Base-by-base conservation (phyloP, 371 early-diverging fungal genomes). In the Lichtheimia hyalospora region DNA sequence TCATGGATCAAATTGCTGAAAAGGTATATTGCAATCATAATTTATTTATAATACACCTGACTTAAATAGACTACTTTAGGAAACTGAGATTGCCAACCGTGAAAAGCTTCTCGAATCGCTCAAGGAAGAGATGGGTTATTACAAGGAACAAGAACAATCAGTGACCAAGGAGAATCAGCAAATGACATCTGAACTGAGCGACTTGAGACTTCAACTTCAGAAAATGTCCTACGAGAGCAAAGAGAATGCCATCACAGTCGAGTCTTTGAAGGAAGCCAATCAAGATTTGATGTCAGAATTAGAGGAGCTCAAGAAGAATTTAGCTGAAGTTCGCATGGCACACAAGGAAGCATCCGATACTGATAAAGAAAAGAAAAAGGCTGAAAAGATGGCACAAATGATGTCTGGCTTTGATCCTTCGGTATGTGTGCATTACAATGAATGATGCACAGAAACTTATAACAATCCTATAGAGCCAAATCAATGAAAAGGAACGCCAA, bases 331-430 rank as follows among this genome's bases (percentile, higher is more conserved):
- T 48, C 73, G 69, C 18, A 85, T 76, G 63, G 67, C 79, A 6
- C 74, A 81, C 51, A 82, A 83, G 63, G 77, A 74, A 50, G 66
- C 62, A 24, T 55, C 48, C 20, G 85, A 84, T 18, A 84, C 75
- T 40, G 88, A 89, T 52, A 89, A 89, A 63, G 90, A 92, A 61
- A 84, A 84, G 77, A 80, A 83, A 66, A 93, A 91, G 81, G 78
- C 84, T 34, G 89, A 92, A 63, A 91, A 90, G 75, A 89, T 93
- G 84, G 87, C 88, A 13, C 84, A 90, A 59, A 93, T 94, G 86
- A 88, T 93, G 86, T 87, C 85, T n/a, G 89, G 92, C 48, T 82
- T 92, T 57, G 94, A 90, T 63, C 91, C 91, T 39, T 85, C 89
- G 5, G 91, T 86, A 68, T 70, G 77, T 71, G 23, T 34, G 34